Evolutionary conservation across 2,329 filamentous ascomycete species (phyloP), one percentile per base, ranked within the genome.

Genomic region (Microdochium bolleyi): DNA sequence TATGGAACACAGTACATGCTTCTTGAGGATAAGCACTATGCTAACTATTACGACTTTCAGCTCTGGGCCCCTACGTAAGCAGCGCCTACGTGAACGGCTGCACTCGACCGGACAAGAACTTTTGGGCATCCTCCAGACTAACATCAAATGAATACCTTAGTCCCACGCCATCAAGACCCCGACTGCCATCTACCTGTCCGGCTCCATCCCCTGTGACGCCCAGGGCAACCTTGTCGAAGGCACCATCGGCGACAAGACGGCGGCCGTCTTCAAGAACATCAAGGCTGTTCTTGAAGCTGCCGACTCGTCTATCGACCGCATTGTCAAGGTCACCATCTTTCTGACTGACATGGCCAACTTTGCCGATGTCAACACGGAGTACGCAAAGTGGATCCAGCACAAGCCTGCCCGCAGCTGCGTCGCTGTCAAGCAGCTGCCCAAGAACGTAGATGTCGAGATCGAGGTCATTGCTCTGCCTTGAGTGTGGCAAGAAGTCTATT

Each of bases 291-390:
- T 97, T 51, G 80, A 84, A 55, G 89, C 85, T 62, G 90, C 91
- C 24, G 90, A 89, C 52, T 92, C 88, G 22, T 82, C 80, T 51
- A 79, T 97, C 54, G 72, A 82, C 58, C 88, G 85, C 70, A 86
- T 96, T 49, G 88, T 96, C 73, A 96, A 96, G 80, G 88, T 91
- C 62, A 89, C 85, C 67, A 87, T 96, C 66, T 97, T 96, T 79
- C 75, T 97, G 56, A 86, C 87, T 50, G 88, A 95, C 71, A 97
- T 97, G 92, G 82, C 79, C 57, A 79, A 94, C 73, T 97, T 97
- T 67, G 84, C 80, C 50, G 83, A 84, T 67, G 90, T 95, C 88
- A 95, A 96, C 73, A 78, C 78, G 59, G 87, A 89, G 65, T 95
- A 94, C 70, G 86, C 85, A 70, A 85, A 90, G 72, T 90, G 85